Percentiles rank a stretch among this genome's conserved stretches.
phyloP scores from a whole-genome alignment of 2,329 filamentous ascomycete species.

The Harringtonia lauricola region DNA sequence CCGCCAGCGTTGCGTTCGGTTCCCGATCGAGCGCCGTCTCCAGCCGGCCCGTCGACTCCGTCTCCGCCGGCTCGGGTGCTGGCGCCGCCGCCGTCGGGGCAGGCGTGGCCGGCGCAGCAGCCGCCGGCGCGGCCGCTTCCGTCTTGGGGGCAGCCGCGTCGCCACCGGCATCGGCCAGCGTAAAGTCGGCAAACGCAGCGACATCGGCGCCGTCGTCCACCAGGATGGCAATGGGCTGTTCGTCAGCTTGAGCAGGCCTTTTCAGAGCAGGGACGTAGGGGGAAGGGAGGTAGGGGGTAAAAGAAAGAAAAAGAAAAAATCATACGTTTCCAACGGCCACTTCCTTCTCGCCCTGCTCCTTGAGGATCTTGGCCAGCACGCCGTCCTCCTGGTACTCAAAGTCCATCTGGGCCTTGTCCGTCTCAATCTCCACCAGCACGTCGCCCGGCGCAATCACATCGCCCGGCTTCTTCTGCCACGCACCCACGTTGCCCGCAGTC shows the following conservation, averaged over 20 bases:
- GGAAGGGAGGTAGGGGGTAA: background rate
- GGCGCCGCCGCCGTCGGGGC: constrained; percentile 44
- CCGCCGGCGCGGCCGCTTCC: constrained; percentile 39
- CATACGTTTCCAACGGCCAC: constrained; percentile 87
- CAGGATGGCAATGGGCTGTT: constrained; percentile 85
- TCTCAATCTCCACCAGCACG: constrained; percentile 87
- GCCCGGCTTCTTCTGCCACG: constrained; percentile 96
- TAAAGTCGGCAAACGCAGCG: constrained; percentile 80
- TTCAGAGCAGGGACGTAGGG: too few relatives aligned
- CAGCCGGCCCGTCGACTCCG: constrained; percentile 63
- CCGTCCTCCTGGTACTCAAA: constrained; percentile 89
- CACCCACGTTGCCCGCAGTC: constrained; percentile 90
- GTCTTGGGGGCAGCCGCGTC: constrained; percentile 53
- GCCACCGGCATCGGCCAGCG: constrained; percentile 75
- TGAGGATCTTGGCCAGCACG: constrained; percentile 78
- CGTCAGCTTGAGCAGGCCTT: too few relatives aligned
- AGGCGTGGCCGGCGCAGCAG: constrained; percentile 23
- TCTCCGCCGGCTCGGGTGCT: constrained; percentile 52
- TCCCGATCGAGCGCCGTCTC: constrained; percentile 77
- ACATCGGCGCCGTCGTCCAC: constrained; percentile 87
- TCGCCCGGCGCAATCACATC: constrained; percentile 83
- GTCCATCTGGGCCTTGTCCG: constrained; percentile 90
- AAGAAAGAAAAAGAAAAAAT: background rate
- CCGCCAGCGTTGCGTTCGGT: constrained; percentile 59
- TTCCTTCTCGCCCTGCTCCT: constrained; percentile 89